phyloP scores from a whole-genome alignment of 1,284 basidiomycete species.

The Tilletia setariae region DNA sequence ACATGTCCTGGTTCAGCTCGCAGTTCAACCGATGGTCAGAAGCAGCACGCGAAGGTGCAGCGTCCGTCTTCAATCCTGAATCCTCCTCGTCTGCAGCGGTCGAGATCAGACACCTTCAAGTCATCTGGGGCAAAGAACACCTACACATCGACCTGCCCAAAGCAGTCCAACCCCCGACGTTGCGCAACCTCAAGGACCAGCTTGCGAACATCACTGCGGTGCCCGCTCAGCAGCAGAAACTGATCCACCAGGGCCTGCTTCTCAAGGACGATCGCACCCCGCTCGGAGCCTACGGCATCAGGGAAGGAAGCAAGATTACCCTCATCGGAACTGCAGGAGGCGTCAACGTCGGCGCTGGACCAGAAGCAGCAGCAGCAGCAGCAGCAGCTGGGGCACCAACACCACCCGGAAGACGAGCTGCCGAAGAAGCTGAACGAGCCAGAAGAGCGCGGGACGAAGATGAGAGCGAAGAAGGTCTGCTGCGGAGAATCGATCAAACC shows the following conservation, averaged over 20 bases:
- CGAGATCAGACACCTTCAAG: background rate
- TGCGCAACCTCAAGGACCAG: constrained; percentile 42
- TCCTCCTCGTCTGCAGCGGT: background rate
- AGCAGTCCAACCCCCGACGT: constrained; percentile 25
- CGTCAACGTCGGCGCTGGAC: constrained; percentile 23
- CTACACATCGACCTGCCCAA: constrained; percentile 1
- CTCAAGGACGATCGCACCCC: constrained; percentile 45
- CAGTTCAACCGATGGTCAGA: constrained; percentile 14
- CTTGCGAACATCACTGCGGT: constrained; percentile 41
- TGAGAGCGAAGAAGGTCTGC: constrained; percentile 32
- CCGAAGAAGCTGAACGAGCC: constrained; percentile 8
- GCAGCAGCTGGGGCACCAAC: background rate
- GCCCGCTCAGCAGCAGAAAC: constrained; percentile 38
- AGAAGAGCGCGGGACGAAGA: constrained; percentile 19
- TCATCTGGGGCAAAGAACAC: constrained; percentile 16
- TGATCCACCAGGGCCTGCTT: constrained; percentile 42
- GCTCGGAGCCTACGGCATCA: constrained; percentile 39
- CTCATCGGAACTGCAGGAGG: constrained; percentile 36
- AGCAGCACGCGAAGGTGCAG: constrained; percentile 5
- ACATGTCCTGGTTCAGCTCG: constrained; percentile 14
- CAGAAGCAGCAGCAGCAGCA: constrained; percentile 1
- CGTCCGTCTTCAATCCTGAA: constrained; percentile 10
- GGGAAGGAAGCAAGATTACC: constrained; percentile 40
- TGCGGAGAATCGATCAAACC: constrained; percentile 38
- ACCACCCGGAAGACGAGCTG: constrained; percentile 2